Evolutionary conservation across 2,329 filamentous ascomycete species (phyloP).

Genomic region (Sclerotinia spermophila): DNA sequence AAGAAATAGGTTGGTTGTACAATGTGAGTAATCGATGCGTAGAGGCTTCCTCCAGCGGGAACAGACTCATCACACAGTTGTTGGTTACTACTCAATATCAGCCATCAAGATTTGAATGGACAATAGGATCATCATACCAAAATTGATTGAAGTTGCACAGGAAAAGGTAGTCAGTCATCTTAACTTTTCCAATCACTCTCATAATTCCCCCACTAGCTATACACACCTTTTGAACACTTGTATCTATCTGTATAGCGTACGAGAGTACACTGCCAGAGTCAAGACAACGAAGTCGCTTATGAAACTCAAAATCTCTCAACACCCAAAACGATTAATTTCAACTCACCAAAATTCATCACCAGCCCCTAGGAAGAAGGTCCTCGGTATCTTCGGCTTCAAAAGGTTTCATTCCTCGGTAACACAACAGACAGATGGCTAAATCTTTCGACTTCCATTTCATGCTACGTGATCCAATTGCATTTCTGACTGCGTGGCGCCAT

Average conservation of each 20-base stretch:
- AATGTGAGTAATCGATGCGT: not conserved
- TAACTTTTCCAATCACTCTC: not conserved
- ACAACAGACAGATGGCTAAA: not conserved
- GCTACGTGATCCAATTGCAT: slow-evolving; percentile 3
- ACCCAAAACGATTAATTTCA: not conserved
- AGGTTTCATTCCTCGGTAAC: not conserved
- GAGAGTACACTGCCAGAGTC: not conserved
- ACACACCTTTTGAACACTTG: not conserved
- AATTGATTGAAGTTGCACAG: not conserved
- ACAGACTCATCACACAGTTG: not conserved
- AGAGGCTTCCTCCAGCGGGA: not conserved
- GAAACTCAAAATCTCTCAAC: not conserved
- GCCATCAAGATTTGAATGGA: not conserved
- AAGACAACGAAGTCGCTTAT: not conserved
- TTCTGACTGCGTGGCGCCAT: not conserved
- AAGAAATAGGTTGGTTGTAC: not conserved
- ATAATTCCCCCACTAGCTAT: not conserved
- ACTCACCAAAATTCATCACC: not conserved
- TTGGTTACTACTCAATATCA: not conserved
- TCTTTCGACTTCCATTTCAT: not conserved
- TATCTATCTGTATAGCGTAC: not conserved
- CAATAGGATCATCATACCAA: not conserved
- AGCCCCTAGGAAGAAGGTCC: not conserved
- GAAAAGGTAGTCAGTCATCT: not conserved
- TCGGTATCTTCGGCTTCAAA: slow-evolving; percentile 3